Conservation (phyloP, 345 rosid species). For the Boechera divaricarpa region DNA sequence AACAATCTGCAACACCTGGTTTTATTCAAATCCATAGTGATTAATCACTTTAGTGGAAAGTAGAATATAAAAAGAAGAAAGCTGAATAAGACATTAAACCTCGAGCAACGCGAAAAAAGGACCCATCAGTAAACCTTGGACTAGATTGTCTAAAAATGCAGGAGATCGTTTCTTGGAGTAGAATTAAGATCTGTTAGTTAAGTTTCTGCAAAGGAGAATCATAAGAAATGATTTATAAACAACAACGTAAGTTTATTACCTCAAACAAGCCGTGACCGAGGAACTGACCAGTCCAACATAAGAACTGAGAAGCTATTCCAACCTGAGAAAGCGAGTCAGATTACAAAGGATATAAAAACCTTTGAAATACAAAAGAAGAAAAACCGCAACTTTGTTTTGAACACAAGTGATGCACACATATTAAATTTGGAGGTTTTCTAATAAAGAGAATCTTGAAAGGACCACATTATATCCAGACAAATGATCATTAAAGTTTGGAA, state of each 20-base stretch:
- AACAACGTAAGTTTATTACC: slow-evolving; percentile 51
- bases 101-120: slow-evolving; percentile 85
- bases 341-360: not conserved
- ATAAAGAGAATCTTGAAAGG: slow-evolving; percentile 12
- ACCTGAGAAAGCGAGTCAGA: slow-evolving; percentile 51
- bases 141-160: slow-evolving; percentile 70
- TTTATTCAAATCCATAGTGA: not conserved
- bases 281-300: slow-evolving; percentile 78
- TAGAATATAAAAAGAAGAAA: not conserved
- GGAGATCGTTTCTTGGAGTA: slow-evolving; percentile 74
- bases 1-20: slow-evolving; percentile 59
- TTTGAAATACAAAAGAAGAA: not conserved
- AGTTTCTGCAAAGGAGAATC: not conserved
- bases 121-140: slow-evolving; percentile 76
- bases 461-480: not conserved
- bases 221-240: not conserved
- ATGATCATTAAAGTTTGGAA: not conserved
- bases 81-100: slow-evolving; percentile 46
- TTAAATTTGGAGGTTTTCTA: not conserved
- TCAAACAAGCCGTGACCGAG: slow-evolving; percentile 84
- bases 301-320: slow-evolving; percentile 66
- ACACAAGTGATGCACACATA: slow-evolving; percentile 5
- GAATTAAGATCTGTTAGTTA: not conserved
- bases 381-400: not conserved
- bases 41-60: not conserved